phyloP scores from a whole-genome alignment of 768 basidiomycete species.

The Gloeophyllum trabeum region DNA sequence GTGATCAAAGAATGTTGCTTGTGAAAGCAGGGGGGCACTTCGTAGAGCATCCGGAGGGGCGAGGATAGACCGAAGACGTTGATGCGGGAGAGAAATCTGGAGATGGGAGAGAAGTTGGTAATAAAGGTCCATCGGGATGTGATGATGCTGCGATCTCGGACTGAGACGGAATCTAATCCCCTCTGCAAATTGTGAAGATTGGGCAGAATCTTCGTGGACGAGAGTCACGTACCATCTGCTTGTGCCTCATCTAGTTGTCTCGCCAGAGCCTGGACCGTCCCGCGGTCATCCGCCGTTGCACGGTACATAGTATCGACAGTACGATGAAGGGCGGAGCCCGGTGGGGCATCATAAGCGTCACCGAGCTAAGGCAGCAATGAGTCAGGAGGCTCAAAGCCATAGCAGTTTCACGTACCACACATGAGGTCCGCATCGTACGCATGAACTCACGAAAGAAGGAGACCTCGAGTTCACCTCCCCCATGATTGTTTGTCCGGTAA shows the following conservation, averaged over 20 bases:
- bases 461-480: slow-evolving; percentile 18
- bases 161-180: not conserved
- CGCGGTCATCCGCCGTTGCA: slow-evolving; percentile 13
- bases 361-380: not conserved
- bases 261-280: slow-evolving; percentile 13
- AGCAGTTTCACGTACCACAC: not conserved
- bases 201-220: not conserved
- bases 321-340: slow-evolving; percentile 1
- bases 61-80: not conserved
- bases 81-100: not conserved
- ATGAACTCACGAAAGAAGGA: slow-evolving; percentile 18
- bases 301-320: slow-evolving; percentile 11
- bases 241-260: slow-evolving; percentile 12
- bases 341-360: not conserved
- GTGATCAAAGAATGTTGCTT: not conserved
- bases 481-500: slow-evolving; percentile 22
- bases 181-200: not conserved
- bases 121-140: not conserved
- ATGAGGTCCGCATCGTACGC: slow-evolving; percentile 6
- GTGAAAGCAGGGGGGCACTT: not conserved
- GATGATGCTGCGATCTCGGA: not conserved
- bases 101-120: not conserved
- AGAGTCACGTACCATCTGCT: slow-evolving; percentile 5
- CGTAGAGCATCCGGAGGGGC: not conserved
- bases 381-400: not conserved